Evolutionary conservation across 495 filamentous ascomycete species (phyloP), one percentile per base, ranked within the genome.

Genomic region (Aspergillus egyptiacus): DNA sequence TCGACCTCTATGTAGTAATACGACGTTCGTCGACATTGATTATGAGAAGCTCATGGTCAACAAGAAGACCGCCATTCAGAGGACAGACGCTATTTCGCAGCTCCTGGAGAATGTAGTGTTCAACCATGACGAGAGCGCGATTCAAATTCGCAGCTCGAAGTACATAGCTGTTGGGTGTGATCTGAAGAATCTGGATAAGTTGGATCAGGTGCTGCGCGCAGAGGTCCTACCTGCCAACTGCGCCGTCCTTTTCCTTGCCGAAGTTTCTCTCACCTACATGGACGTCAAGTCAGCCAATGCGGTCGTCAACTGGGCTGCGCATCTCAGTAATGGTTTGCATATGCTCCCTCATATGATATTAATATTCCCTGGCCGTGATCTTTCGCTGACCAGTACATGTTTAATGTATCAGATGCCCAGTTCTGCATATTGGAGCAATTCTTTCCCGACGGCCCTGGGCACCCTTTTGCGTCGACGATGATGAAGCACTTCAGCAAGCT

Each of bases 241-340:
- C 50, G 66, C 73, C 8, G 71, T 95, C 9, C 78, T 96, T 43
- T 93, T 89, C 58, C 77, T 86, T 3, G 89, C 89, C 0, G 91
- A 96, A 65, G 90, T 95, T 5, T 94, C 89, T 5, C 74, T 95
- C 25, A 90, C 90, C 1, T 95, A 95, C 55, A 95, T 96, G 90
- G 80, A 89, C 34, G 75, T 76, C 14, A 66, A 79, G n/a, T 78
- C 80, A 18, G 82, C 91, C 27, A 81, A 95, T 67, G 70, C 69
- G 17, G 71, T 96, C 3, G 79, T 96, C 18, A 57, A 66, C 28
- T 93, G 86, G 86, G 81, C 82, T 6, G 73, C 77, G 31, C 73
- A 64, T 11, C 66, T 89, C 37, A 74, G 78, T 17, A 70, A 84
- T 60, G 82, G 86, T 85, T 63, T 24, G 53, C 5, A 4, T 30